These are phyloP conservation scores for Ramichloridium luteum DNA, from an alignment of 2,329 filamentous ascomycete genomes.

Conservation along the genomic window DNA sequence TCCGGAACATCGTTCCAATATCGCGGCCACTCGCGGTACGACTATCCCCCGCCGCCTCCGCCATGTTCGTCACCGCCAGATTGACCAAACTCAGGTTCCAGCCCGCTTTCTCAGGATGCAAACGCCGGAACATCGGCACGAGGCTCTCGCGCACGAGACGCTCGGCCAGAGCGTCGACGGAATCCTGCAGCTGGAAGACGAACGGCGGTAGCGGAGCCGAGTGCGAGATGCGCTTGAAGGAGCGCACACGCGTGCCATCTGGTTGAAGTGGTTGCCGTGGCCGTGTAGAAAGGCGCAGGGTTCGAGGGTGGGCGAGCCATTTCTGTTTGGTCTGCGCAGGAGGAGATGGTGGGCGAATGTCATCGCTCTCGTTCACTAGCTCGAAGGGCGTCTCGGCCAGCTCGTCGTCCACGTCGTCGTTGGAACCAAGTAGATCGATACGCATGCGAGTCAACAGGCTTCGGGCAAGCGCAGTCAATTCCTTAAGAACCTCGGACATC, in stretches of 20 bases:
- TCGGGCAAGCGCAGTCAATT: constrained; percentile 54
- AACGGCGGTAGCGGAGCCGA: constrained; percentile 63
- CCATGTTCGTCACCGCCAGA: constrained; percentile 78
- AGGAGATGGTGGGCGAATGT: too few species aligned
- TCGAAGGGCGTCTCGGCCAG: constrained; percentile 19
- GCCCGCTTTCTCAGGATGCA: constrained; percentile 55
- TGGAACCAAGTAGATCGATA: constrained; percentile 53
- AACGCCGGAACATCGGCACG: constrained; percentile 58
- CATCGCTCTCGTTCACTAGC: constrained; percentile 15
- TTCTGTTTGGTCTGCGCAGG: constrained; percentile 21
- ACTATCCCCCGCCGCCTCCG: constrained; percentile 31
- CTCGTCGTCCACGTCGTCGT: constrained; percentile 25
- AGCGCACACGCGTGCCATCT: constrained; percentile 44
- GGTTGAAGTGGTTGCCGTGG: constrained; percentile 43
- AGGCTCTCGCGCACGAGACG: constrained; percentile 58
- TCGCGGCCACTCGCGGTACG: constrained; percentile 49
- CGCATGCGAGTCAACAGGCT: constrained; percentile 71
- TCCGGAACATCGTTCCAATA: constrained; percentile 71
- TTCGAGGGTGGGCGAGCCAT: constrained; percentile 75
- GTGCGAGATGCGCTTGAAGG: constrained; percentile 59
- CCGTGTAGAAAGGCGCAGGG: constrained; percentile 67
- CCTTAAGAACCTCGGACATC: constrained; percentile 49
- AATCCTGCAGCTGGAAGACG: constrained; percentile 52
- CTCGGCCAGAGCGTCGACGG: constrained; percentile 49
- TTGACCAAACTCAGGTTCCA: constrained; percentile 82